Base-by-base conservation (phyloP, 257 asterid species). In the Datura wrightii region DNA sequence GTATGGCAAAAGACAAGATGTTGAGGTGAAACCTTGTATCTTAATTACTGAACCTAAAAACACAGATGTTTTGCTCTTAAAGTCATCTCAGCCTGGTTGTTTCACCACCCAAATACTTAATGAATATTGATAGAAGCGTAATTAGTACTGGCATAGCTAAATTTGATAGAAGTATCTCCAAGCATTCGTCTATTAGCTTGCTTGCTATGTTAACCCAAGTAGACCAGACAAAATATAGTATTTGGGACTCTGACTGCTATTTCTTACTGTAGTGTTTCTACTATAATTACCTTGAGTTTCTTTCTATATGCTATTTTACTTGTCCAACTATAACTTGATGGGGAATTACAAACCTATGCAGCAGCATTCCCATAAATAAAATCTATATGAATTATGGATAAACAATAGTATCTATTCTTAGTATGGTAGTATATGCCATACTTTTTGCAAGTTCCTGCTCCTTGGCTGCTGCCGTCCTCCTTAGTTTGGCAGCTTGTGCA, bases 401-500 rank as follows among this genome's bases (percentile, higher is more conserved):
- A 48, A 50, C 24, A 48, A 31, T 50, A 76, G 31, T 50, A 31
- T 50, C 44, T 76, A 24, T 50, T 76, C 46, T 24, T 24, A 50
- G 44, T 37, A 76, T 50, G 60, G 13, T 76, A 50, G 14, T 76
- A 14, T 50, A 76, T 50, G 46, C 9, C 54, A 56, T 91, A 96
- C 98, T 67, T 89, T 93, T 96, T 79, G 93, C 88, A 84, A 96
- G 98, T 85, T 96, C 98, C 88, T 92, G 95, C 88, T 93, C 98
- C 91, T 96, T 96, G 14, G 97, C 94, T 60, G 97, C 94, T 31
- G 98, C 97, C 89, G 78, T 90, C 92, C 99, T 93, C 86, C 89
- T 96, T 18, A 94, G 86, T 83, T 96, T 96, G 62, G 98, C 97
- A 89, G 99, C 98, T 90, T 96, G 99, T 52, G 98, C 98, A 91